phyloP scores from a whole-genome alignment of 1,139 yeast species.

The Pichia sp. region DNA sequence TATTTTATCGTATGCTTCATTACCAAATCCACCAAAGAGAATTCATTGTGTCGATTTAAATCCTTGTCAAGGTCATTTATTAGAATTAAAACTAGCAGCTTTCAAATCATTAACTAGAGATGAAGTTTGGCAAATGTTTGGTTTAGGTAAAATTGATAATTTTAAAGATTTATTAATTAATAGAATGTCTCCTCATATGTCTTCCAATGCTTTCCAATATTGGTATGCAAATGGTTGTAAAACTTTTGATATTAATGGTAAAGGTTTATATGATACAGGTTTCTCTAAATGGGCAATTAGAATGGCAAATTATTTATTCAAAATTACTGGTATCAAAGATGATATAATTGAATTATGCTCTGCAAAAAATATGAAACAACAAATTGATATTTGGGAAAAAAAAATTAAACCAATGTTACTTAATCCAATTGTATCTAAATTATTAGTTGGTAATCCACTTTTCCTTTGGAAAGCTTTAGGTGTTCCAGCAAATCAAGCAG shows the following conservation, averaged over 20 bases:
- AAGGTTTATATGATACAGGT: slow-evolving; percentile 72
- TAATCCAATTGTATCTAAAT: slow-evolving; percentile 59
- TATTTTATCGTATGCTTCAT: slow-evolving; percentile 61
- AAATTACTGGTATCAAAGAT: slow-evolving; percentile 44
- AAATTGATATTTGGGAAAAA: slow-evolving; percentile 53
- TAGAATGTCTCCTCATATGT: slow-evolving; percentile 59
- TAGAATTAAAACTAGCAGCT: slow-evolving; percentile 71
- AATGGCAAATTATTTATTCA: slow-evolving; percentile 54
- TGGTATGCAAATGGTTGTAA: slow-evolving; percentile 62
- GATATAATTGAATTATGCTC: slow-evolving; percentile 50
- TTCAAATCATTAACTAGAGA: slow-evolving; percentile 51
- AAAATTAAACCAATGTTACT: slow-evolving; percentile 61
- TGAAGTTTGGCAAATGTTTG: slow-evolving; percentile 68
- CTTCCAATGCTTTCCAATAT: slow-evolving; percentile 74
- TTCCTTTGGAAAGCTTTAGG: slow-evolving; percentile 85
- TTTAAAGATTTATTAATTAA: slow-evolving; percentile 45
- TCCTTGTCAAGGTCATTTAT: slow-evolving; percentile 74
- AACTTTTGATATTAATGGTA: slow-evolving; percentile 46
- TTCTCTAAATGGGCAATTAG: slow-evolving; percentile 82
- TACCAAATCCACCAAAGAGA: slow-evolving; percentile 64
- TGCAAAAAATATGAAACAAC: slow-evolving; percentile 56
- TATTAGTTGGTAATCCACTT: slow-evolving; percentile 70
- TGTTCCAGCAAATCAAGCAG: slow-evolving; percentile 78
- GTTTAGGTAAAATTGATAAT: slow-evolving; percentile 58
- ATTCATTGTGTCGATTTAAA: slow-evolving; percentile 82